Base-by-base conservation (phyloP, 1,139 yeast genomes). In the Suhomyces ambrosiae region DNA sequence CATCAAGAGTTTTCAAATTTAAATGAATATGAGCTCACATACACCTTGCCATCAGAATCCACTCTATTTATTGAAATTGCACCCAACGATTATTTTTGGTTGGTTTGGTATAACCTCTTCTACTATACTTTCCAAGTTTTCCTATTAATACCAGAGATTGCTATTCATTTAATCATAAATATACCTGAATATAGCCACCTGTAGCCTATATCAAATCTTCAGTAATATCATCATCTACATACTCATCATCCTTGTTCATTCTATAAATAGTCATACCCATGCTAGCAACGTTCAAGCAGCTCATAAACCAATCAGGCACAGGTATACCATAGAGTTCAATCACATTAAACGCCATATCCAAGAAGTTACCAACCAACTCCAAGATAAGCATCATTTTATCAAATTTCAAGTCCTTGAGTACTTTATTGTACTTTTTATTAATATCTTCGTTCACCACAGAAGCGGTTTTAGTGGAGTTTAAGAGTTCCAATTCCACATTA, bases 191-290 rank as follows among this genome's bases (percentile, higher is more conserved):
- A n/a, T n/a, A n/a, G n/a, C n/a, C n/a, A n/a, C n/a, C n/a, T n/a
- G n/a, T n/a, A n/a, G n/a, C n/a, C n/a, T n/a, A 68, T 46, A 71
- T 62, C 44, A 71, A 57, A 41, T 71, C 76, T 39, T 71, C 74
- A 14, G 71, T 59, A 10, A 71, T 65, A 45, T 71, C 76, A 49
- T 71, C 77, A 49, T 71, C 76, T 23, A 63, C 48, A 45, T 71
- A 71, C 53, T 71, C 77, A 44, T 71, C 76, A 47, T 71, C 77
- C 52, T 71, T 71, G 55, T 71, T 71, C 77, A 71, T 71, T 59
- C 77, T 68, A 58, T 71, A 71, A 29, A 71, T 57, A 9, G 76
- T 69, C 77, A 71, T 71, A 38, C 61, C 63, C 76, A 71, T 71
- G 46, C 75, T 68, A 23, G 74, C 63, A 35, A 68, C 57, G 45